Base-by-base conservation (phyloP, 1,284 basidiomycete species). In the Austropuccinia psidii region DNA sequence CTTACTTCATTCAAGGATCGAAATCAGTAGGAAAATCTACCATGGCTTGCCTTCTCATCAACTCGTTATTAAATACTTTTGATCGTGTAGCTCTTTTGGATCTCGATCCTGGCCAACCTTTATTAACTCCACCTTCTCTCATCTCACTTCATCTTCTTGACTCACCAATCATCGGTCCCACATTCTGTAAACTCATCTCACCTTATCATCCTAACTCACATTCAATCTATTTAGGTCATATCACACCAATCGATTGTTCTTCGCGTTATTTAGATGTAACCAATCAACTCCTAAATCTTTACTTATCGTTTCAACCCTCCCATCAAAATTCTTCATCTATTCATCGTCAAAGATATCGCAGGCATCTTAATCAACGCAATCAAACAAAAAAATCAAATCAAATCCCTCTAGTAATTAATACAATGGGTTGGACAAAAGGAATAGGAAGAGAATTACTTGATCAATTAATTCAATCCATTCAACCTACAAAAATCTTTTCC, bases 21-120 rank as follows among this genome's bases (percentile, higher is more conserved):
- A 73, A 73, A n/a, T 37, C 31, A 0, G 52, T 49, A 11, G 70
- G 70, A 1, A 73, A 73, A 65, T 62, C 57, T 21, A 73, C 70
- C 24, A 65, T 73, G 24, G 15, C 60, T 15, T 52, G 47, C 6
- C 24, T 73, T 15, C 50, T 73, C 15, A 49, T 73, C 60, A 73
- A 73, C 39, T 33, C 49, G 5, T 43, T 73, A 21, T 27, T 73
- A 7, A 31, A 55, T 35, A 45, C 33, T 2, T 73, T 57, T 47
- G 19, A 65, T 57, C n/a, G 19, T 4, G 61, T 73, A 7, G 70
- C 70, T 13, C n/a, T 73, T 7, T 37, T 73, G 24, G 70, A 73
- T 37, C 37, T 73, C 29, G 70, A 73, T 47, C 70, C 61, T n/a
- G 70, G 70, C 8, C 70, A 73, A 65, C 70, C 70, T 21, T 27